A percentile compares a stretch with the other conserved stretches of the same genome.
Conservation (phyloP, 148 eudicot genomes). For the Beta vulgaris region DNA sequence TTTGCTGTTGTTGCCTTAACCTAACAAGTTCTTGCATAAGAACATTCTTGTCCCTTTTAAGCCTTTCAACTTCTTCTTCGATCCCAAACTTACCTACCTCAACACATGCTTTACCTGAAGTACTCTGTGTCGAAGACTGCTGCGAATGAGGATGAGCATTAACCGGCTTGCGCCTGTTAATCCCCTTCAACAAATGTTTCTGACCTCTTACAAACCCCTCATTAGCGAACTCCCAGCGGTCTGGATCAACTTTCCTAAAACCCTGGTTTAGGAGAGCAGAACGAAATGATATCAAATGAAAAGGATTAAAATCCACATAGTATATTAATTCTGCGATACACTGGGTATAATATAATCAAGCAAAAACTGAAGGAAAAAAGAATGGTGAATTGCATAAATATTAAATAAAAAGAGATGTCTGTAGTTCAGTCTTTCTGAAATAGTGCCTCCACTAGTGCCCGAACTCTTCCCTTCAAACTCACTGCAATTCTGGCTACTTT, state of each 20-base stretch:
- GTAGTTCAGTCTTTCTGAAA: background rate
- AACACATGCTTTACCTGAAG: conserved; percentile 44
- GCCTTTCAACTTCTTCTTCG: conserved; percentile 68
- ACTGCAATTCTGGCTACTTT: background rate
- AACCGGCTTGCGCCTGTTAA: conserved; percentile 65
- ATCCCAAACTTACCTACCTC: conserved; percentile 68
- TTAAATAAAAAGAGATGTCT: no score
- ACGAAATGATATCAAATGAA: background rate
- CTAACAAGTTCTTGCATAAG: conserved; percentile 80
- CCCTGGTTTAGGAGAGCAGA: conserved; percentile 43
- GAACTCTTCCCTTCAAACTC: background rate
- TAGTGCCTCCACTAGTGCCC: background rate
- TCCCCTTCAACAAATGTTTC: conserved; percentile 61
- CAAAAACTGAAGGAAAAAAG: background rate
- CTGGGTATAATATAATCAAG: background rate
- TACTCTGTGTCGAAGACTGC: conserved; percentile 41
- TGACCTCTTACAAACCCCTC: conserved; percentile 76
- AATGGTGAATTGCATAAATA: background rate
- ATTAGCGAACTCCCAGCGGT: conserved; percentile 70
- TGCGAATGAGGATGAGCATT: conserved; percentile 32
- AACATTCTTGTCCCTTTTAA: conserved; percentile 73
- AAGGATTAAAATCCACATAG: background rate
- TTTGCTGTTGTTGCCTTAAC: conserved; percentile 70
- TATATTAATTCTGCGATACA: background rate
- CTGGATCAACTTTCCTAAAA: conserved; percentile 76